Conservation (phyloP, 164 flowering plant species). For the grape (Vitis vinifera) region ASM3070453v1 NC_081816.1:1877001-1877500, state of each 20-base stretch:
- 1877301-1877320: too few relatives aligned
- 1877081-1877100: constrained; percentile 57
- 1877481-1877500: too few relatives aligned
- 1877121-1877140: constrained; percentile 83
- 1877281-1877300: background rate
- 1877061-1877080: constrained; percentile 73
- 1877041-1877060: constrained; percentile 28
- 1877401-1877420: too few relatives aligned
- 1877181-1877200: constrained; percentile 68
- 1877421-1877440: too few relatives aligned
- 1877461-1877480: too few relatives aligned
- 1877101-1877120: constrained; percentile 67
- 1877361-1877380: too few relatives aligned
- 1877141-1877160: constrained; percentile 65
- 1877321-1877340: too few relatives aligned
- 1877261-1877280: constrained; percentile 52
- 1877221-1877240: constrained; percentile 58
- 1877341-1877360: too few relatives aligned
- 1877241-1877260: constrained; percentile 65
- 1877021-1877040: background rate
- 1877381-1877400: too few relatives aligned
- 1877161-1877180: constrained; percentile 53
- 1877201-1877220: constrained; percentile 56
- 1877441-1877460: too few relatives aligned
- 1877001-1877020: background rate